A percentile compares a stretch with the other conserved stretches of the same genome.
These are phyloP conservation scores for Ophidiomyces ophidiicola DNA, from an alignment of 2,329 filamentous ascomycete species.

Conservation along the genomic window DNA sequence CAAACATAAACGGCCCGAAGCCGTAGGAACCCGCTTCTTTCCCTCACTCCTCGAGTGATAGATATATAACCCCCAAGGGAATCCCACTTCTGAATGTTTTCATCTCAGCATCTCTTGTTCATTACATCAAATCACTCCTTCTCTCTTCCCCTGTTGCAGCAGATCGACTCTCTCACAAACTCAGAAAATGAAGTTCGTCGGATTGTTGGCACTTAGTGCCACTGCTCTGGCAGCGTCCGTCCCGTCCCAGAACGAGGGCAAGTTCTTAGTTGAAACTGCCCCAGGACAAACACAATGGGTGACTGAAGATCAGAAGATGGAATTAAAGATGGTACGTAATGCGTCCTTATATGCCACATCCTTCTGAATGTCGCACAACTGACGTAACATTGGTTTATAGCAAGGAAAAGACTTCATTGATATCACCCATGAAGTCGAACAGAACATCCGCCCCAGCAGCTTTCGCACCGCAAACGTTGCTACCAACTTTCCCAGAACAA, in stretches of 20 bases:
- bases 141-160: neutral
- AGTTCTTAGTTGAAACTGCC: constrained; percentile 67
- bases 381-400: constrained; percentile 33
- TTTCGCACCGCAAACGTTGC: constrained; percentile 21
- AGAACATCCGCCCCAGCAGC: constrained; percentile 23
- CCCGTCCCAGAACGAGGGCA: constrained; percentile 26
- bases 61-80: constrained; percentile 1
- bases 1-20: neutral
- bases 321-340: constrained; percentile 56
- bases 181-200: constrained; percentile 27
- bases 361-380: constrained; percentile 9
- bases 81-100: neutral
- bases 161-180: neutral
- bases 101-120: neutral
- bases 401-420: constrained; percentile 86
- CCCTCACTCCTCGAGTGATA: neutral
- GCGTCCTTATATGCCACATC: neutral
- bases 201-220: constrained; percentile 25
- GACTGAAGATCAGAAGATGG: constrained; percentile 92
- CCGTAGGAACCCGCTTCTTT: constrained; percentile 7
- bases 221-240: constrained; percentile 24
- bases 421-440: constrained; percentile 57
- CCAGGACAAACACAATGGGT: constrained; percentile 76
- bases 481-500: constrained; percentile 55
- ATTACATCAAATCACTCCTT: neutral